Base-by-base conservation (phyloP, 176 grass and related monocot genomes). In the Aegilops speltoides region DNA sequence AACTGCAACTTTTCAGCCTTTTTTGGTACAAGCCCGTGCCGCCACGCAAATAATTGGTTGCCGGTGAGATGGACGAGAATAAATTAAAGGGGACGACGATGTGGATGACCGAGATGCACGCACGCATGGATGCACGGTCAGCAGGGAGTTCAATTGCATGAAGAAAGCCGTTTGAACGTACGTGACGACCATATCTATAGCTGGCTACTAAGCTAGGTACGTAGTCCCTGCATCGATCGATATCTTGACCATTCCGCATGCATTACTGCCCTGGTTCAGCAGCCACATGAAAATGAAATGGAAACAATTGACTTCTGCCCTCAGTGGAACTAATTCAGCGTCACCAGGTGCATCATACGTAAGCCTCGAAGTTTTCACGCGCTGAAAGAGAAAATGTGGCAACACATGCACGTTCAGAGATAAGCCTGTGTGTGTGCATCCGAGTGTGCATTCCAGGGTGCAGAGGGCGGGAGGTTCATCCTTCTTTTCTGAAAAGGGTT, bases 71-170 rank as follows among this genome's bases (percentile, higher is more conserved):
- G 24, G 15, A 38, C 20, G 43, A 78, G 62, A 81, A 84, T 68
- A 87, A 84, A 91, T 38, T 68, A 12, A 83, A 32, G 14, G 43
- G 56, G 7, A 19, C 16, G 50, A 6, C 50, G 50, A 54, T 46
- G 43, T 13, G 12, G 26, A 33, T 60, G 78, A 41, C 43, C 17
- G 9, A 33, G 60, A 61, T 76, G 16, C 43, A 4, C 43, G 43
- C 43, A 54, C 13, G 37, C 68, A 71, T 20, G 32, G 67, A 8
- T 17, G 14, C 65, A 68, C 31, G 31, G 66, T 68, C 66, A 68
- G 66, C 66, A 68, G 17, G 85, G 81, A 84, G 56, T 79, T 83
- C 84, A 79, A 80, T 83, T 80, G 34, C 81, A 84, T 68, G 81
- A 87, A 84, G 81, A 84, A 85, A 87, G 6, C 36, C 15, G 84